These are phyloP conservation scores for Falciphora oryzae DNA, from an alignment of 2,329 filamentous ascomycete species.

Conservation along the genomic window DNA sequence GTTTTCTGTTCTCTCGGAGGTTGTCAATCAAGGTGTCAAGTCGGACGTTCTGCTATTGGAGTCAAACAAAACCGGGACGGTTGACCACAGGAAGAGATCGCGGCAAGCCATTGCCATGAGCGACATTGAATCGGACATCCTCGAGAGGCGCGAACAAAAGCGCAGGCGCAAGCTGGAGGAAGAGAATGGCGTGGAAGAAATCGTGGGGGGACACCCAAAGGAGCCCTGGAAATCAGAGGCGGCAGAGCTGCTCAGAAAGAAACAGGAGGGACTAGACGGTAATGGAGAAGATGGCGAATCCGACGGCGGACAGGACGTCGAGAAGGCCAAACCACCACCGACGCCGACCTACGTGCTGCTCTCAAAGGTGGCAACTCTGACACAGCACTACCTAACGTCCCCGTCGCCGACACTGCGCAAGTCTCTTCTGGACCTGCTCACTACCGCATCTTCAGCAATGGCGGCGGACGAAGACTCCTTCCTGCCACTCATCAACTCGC, in stretches of 20 bases:
- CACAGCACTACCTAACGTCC: conserved; percentile 86
- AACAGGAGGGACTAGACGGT: conserved; percentile 23
- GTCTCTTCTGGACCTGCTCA: conserved; percentile 71
- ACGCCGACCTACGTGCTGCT: conserved; percentile 78
- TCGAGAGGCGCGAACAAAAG: conserved; percentile 57
- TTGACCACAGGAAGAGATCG: conserved; percentile 37
- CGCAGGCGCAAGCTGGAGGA: conserved; percentile 25
- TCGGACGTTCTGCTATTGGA: conserved; percentile 44
- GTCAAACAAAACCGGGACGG: conserved; percentile 26
- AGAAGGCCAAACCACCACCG: conserved; percentile 52
- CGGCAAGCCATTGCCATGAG: conserved; percentile 31
- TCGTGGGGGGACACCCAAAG: conserved; percentile 28
- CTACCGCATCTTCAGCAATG: conserved; percentile 66
- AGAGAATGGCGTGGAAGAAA: conserved; percentile 26
- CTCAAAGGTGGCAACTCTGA: conserved; percentile 72
- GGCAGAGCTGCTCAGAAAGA: conserved; percentile 22
- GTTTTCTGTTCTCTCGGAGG: conserved; percentile 74
- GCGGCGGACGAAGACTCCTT: conserved; percentile 75
- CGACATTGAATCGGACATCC: conserved; percentile 41
- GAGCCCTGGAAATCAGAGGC: conserved; percentile 29
- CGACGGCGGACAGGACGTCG: conserved; percentile 28
- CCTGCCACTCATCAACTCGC: conserved; percentile 78
- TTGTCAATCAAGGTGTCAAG: conserved; percentile 76
- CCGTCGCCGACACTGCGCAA: conserved; percentile 72
- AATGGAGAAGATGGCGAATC: conserved; percentile 25